Conservation (phyloP, 2,329 filamentous ascomycete species). For the Hypocrella siamensis region DNA sequence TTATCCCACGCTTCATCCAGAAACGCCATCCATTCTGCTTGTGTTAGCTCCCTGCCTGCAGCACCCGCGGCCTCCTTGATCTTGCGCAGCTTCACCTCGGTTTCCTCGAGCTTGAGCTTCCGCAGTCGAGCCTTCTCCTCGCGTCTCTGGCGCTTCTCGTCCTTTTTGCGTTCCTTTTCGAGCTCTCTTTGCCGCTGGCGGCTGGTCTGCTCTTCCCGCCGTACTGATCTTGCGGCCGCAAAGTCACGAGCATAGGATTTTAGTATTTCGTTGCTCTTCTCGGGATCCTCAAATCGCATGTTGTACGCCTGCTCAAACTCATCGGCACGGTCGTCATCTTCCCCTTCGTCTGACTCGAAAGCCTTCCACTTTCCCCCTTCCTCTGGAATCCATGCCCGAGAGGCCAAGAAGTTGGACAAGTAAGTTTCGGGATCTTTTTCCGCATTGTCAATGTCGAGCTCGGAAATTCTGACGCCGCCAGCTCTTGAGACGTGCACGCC, state of each 20-base stretch:
- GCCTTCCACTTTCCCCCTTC: slow-evolving; percentile 55
- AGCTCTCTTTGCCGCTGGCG: slow-evolving; percentile 66
- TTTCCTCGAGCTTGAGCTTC: slow-evolving; percentile 80
- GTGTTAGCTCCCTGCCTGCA: slow-evolving; percentile 45
- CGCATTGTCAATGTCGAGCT: slow-evolving; percentile 56
- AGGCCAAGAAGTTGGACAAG: slow-evolving; percentile 88
- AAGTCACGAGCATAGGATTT: slow-evolving; percentile 82
- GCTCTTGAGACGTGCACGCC: slow-evolving; percentile 42
- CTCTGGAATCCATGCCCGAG: slow-evolving; percentile 72
- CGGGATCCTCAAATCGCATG: slow-evolving; percentile 84
- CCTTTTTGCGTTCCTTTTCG: slow-evolving; percentile 63
- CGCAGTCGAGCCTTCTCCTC: slow-evolving; percentile 72
- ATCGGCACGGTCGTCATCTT: slow-evolving; percentile 66
- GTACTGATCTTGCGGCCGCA: slow-evolving; percentile 65
- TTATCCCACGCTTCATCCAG: slow-evolving; percentile 83
- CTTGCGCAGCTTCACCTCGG: slow-evolving; percentile 70
- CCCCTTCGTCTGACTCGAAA: slow-evolving; percentile 87
- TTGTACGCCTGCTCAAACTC: slow-evolving; percentile 91
- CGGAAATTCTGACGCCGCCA: slow-evolving; percentile 28
- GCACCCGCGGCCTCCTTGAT: slow-evolving; percentile 83
- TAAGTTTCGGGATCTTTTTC: slow-evolving; percentile 85
- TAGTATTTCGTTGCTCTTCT: slow-evolving; percentile 73
- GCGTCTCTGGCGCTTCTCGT: slow-evolving; percentile 58
- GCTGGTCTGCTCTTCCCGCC: slow-evolving; percentile 64
- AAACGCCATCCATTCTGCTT: slow-evolving; percentile 73